These are phyloP conservation scores for Sungouiozyma intestinalis DNA, from an alignment of 805 yeast species.

Conservation along the genomic window DNA sequence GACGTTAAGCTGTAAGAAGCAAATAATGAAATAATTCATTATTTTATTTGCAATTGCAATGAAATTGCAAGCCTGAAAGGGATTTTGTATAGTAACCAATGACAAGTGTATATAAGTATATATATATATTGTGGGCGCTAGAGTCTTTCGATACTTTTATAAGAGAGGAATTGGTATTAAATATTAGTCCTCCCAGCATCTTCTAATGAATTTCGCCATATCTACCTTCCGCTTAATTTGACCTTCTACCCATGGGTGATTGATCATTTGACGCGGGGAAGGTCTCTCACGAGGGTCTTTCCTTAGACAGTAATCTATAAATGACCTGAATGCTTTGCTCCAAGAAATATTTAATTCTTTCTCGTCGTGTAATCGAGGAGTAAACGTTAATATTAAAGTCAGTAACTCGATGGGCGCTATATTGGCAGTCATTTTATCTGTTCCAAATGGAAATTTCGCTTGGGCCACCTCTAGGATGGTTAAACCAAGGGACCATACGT, in stretches of 20 bases:
- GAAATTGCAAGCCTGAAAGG: too few species aligned
- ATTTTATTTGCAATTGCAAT: too few species aligned
- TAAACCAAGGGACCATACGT: constrained; percentile 92
- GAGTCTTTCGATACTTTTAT: too few species aligned
- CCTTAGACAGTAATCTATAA: constrained; percentile 67
- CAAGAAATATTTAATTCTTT: constrained; percentile 67
- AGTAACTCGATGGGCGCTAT: constrained; percentile 82
- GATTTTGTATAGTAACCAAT: too few species aligned
- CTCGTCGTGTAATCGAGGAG: constrained; percentile 72
- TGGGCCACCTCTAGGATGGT: constrained; percentile 88
- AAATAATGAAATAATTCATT: too few species aligned
- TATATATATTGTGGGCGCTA: too few species aligned
- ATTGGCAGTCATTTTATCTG: constrained; percentile 33
- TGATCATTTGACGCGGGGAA: constrained; percentile 84
- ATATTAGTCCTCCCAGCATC: constrained; percentile 51
- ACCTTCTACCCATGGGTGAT: constrained; percentile 86
- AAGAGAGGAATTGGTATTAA: too few species aligned
- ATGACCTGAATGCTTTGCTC: constrained; percentile 76
- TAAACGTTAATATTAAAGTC: constrained; percentile 67
- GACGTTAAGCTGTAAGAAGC: too few species aligned
- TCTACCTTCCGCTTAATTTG: constrained; percentile 62
- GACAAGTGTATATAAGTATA: too few species aligned
- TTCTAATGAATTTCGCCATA: constrained; percentile 76
- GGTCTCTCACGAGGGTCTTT: constrained; percentile 77
- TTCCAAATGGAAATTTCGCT: constrained; percentile 76